Conservation (phyloP, 2,329 filamentous ascomycete genomes). For the Beauveria brongniartii region DNA sequence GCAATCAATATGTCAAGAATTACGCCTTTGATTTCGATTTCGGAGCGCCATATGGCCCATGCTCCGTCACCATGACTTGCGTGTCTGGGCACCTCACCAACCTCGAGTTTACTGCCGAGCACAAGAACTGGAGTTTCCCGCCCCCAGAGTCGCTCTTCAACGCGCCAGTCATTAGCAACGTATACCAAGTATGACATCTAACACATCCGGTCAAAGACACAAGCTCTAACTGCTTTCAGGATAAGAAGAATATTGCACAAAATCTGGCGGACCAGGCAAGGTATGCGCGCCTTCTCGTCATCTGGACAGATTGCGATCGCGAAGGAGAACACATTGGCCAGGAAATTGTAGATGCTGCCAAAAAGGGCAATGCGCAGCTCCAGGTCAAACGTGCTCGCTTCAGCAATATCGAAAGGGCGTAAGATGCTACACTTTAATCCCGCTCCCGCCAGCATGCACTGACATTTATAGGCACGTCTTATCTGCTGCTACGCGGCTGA, state of each 20-base stretch:
- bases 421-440: constrained; percentile 25
- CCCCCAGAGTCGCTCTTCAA: constrained; percentile 73
- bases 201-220: no score
- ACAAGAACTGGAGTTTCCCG: constrained; percentile 73
- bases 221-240: constrained; percentile 35
- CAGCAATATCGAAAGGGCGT: constrained; percentile 92
- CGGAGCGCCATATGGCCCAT: constrained; percentile 68
- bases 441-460: not conserved
- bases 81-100: constrained; percentile 81
- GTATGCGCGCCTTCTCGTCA: constrained; percentile 68
- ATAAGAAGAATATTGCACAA: constrained; percentile 70
- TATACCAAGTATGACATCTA: constrained; percentile 50
- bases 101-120: constrained; percentile 67
- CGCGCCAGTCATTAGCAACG: constrained; percentile 61
- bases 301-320: constrained; percentile 98
- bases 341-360: constrained; percentile 78
- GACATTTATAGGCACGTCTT: constrained; percentile 63
- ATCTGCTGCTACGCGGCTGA: constrained; percentile 67
- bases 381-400: constrained; percentile 82
- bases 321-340: constrained; percentile 95
- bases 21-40: constrained; percentile 91
- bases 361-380: constrained; percentile 62
- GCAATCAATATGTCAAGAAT: constrained; percentile 80
- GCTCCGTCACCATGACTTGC: constrained; percentile 85
- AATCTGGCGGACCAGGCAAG: constrained; percentile 79